phyloP scores from a whole-genome alignment of 371 early-diverging fungal species.

The Mortierella sp. region DNA sequence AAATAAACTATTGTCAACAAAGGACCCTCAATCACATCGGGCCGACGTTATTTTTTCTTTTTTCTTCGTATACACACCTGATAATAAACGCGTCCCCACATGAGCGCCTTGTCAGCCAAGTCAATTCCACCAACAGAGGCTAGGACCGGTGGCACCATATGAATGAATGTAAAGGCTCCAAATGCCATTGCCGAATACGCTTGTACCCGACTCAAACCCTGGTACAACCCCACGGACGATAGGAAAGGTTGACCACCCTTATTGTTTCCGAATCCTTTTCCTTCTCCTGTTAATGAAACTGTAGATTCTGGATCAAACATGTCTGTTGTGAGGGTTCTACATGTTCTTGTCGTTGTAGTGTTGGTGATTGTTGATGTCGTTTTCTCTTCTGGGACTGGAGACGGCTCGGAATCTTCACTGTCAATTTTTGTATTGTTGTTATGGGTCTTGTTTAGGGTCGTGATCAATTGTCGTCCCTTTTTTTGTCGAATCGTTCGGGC shows the following conservation, averaged over 20 bases:
- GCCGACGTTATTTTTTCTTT: not conserved
- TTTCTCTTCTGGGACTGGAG: not conserved
- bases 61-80: constrained; percentile 26
- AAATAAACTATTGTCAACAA: not conserved
- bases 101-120: constrained; percentile 39
- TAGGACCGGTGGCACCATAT: constrained; percentile 37
- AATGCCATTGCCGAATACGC: constrained; percentile 31
- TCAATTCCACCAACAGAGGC: constrained; percentile 39
- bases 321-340: not conserved
- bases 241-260: too few species aligned
- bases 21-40: not conserved
- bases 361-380: not conserved
- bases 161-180: constrained; percentile 32
- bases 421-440: not conserved
- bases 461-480: constrained; percentile 31
- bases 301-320: too few species aligned
- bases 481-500: constrained; percentile 41
- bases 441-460: constrained; percentile 16
- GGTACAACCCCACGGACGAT: constrained; percentile 40
- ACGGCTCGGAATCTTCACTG: not conserved
- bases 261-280: not conserved
- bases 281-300: not conserved
- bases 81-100: constrained; percentile 55
- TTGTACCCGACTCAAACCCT: constrained; percentile 33
- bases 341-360: not conserved